Evolutionary conservation across 306 rosid genomes (phyloP), one percentile per base, ranked within the genome.

Genomic region (Astragalus glycyphyllos): DNA sequence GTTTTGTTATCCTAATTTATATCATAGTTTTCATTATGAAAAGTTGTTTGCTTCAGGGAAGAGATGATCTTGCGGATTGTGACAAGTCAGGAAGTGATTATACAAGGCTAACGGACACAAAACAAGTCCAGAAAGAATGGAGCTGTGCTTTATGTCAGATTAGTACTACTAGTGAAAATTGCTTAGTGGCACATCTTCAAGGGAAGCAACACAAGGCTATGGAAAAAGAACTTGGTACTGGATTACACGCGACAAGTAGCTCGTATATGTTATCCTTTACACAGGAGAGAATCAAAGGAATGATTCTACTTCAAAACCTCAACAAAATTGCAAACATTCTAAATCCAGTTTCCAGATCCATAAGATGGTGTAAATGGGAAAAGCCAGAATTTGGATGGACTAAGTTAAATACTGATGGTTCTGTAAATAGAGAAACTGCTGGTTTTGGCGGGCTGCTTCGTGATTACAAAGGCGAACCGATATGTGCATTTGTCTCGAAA

Each of bases 401-500:
- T 61, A 89, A 89, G 72, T 49, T 89, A 50, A 86, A 89, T 16
- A 89, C 90, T 1, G 89, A 89, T 62, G 91, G 96, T 77, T 86
- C 89, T 6, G 34, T 84, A 58, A 61, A 76, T 3, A 58, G 35
- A 59, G 69, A 55, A 69, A 65, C 59, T 57, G 81, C 86, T 51
- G 70, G 88, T 74, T 74, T 75, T 65, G 90, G 91, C 0, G 91
- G 89, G 46, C 47, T 89, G 65, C 86, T 89, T 74, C 84, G 91
- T 10, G 83, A 79, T 69, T 16, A 15, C 59, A 58, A 5, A 40
- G 89, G 96, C 0, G 61, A 74, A 31, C 85, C 90, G 14, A 68
- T 86, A 7, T 89, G 90, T 53, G 86, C 85, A 11, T 86, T 80
- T 53, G 88, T 86, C 72, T 83, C 89, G 15, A 89, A 80, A 74